Conservation (phyloP, 2,329 filamentous ascomycete genomes). For the Aspergillus uvarum region DNA sequence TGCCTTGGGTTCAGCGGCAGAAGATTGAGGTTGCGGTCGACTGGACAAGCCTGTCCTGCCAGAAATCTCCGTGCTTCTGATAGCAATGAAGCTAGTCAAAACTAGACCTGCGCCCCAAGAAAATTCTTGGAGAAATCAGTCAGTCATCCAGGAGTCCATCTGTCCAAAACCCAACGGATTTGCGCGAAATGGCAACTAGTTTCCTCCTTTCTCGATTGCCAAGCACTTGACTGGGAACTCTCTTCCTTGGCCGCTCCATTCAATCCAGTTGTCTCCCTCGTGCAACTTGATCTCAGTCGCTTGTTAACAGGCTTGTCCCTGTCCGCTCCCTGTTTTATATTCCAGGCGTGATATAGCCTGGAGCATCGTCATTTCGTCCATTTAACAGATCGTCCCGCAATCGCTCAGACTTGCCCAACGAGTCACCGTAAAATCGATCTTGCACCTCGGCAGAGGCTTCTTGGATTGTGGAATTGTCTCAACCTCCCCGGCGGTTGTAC, state of each 20-base stretch:
- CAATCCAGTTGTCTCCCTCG: slow-evolving; percentile 9
- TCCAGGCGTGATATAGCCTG: not conserved
- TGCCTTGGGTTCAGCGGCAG: slow-evolving; percentile 3
- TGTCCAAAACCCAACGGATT: slow-evolving; percentile 12
- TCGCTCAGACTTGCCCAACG: not conserved
- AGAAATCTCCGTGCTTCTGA: slow-evolving; percentile 4
- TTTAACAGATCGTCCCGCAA: not conserved
- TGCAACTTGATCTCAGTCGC: slow-evolving; percentile 11
- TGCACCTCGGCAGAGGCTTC: not conserved
- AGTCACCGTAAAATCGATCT: not conserved
- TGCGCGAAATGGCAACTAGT: slow-evolving; percentile 13
- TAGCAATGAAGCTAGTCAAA: not conserved
- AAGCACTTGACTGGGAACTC: slow-evolving; percentile 7
- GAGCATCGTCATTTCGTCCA: not conserved
- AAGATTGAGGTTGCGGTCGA: slow-evolving; percentile 2
- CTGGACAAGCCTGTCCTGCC: slow-evolving; percentile 1
- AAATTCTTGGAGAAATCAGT: not conserved
- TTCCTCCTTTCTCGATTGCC: slow-evolving; percentile 11
- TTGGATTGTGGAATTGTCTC: not conserved
- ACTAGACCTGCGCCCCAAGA: not conserved
- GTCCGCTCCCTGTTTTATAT: not conserved
- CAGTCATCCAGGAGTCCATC: not conserved
- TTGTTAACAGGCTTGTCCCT: not conserved
- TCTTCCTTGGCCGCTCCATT: slow-evolving; percentile 8
- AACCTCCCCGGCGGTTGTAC: not conserved